Evolutionary conservation across 2,329 filamentous ascomycete genomes (phyloP).

Genomic region (Phoma herbarum): DNA sequence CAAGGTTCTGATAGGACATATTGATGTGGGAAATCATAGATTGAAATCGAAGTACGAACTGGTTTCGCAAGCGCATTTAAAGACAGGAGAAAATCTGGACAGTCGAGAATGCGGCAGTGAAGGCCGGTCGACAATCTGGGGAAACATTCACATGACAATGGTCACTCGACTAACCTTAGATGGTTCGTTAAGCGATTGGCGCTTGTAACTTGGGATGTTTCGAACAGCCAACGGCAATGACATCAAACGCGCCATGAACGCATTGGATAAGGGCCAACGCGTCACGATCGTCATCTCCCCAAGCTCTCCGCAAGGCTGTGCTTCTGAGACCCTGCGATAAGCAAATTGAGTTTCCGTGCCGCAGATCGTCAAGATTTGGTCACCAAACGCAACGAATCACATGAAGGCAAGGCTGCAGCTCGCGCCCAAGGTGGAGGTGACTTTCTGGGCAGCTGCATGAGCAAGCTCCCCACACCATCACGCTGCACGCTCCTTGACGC

Average conservation of each 20-base stretch:
- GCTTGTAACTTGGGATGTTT: conserved; percentile 10
- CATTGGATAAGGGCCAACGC: conserved; percentile 22
- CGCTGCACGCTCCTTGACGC: conserved; percentile 4
- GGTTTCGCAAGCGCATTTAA: not conserved
- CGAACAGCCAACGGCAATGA: conserved; percentile 23
- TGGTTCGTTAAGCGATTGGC: conserved; percentile 28
- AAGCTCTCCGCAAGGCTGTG: conserved; percentile 26
- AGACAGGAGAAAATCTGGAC: not conserved
- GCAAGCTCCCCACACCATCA: conserved; percentile 29
- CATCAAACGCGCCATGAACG: conserved; percentile 25
- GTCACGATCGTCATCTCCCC: conserved; percentile 18
- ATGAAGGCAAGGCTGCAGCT: conserved; percentile 29
- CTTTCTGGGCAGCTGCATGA: conserved; percentile 25
- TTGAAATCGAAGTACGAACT: not conserved
- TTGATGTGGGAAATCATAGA: not conserved
- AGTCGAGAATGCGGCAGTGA: not conserved
- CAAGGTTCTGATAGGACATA: not conserved
- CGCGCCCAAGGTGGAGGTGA: conserved; percentile 26
- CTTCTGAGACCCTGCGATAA: conserved; percentile 14
- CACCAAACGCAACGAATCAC: conserved; percentile 34
- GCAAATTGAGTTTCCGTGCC: conserved; percentile 13
- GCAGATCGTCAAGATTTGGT: conserved; percentile 25
- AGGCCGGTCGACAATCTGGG: not conserved
- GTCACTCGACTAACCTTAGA: conserved; percentile 4
- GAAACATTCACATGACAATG: conserved; percentile 11